phyloP scores from a whole-genome alignment of 2,329 filamentous ascomycete species.

The Ophiostoma sp. region DNA sequence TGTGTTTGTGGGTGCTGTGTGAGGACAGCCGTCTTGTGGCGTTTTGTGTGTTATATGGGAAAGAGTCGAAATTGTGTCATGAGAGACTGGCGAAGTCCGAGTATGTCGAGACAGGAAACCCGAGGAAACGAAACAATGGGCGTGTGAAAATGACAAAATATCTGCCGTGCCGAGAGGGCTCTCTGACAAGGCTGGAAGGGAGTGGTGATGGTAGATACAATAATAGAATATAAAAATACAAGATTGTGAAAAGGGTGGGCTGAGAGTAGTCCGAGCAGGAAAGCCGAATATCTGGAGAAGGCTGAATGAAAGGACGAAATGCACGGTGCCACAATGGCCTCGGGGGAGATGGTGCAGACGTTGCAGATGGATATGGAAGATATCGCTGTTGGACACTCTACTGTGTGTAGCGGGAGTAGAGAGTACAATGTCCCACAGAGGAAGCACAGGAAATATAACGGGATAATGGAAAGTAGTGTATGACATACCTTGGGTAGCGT shows the following conservation, averaged over 20 bases:
- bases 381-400: not conserved
- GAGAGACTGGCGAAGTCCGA: not conserved
- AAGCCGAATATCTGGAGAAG: not conserved
- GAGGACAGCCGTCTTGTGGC: conserved; percentile 4
- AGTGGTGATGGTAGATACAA: not conserved
- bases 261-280: not conserved
- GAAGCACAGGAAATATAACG: not conserved
- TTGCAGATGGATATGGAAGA: not conserved
- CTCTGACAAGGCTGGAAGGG: not conserved
- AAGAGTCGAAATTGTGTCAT: not conserved
- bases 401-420: not conserved
- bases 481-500: conserved; percentile 17
- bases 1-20: not conserved
- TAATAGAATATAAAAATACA: conserved; percentile 5
- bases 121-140: not conserved
- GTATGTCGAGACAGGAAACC: conserved; percentile 8
- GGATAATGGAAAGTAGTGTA: not conserved
- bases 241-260: not conserved
- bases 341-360: not conserved
- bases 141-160: not conserved
- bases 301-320: not conserved
- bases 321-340: not conserved
- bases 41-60: not conserved
- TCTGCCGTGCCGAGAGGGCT: not conserved
- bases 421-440: not conserved